Percentiles rank a stretch among this genome's conserved stretches.
These are phyloP conservation scores for Pseudonitzschia pungens DNA, from an alignment of 108 stramenopile species.

Conservation along the genomic window DNA sequence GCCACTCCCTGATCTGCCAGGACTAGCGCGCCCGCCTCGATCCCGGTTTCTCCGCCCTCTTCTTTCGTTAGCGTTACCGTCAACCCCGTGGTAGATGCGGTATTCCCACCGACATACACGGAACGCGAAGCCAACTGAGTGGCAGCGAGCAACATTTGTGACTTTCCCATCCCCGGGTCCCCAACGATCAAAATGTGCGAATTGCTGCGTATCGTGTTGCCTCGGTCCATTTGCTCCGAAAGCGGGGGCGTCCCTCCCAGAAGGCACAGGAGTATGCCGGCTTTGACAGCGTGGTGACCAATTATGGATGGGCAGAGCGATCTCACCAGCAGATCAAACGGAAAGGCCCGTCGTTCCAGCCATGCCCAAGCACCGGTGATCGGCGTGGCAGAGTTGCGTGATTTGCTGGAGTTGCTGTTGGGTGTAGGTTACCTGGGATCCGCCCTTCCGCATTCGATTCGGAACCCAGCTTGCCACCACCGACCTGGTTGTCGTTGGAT, in stretches of 20 bases:
- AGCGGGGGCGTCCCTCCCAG: constrained; percentile 89
- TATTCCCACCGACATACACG: constrained; percentile 98
- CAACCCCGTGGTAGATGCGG: constrained; percentile 89
- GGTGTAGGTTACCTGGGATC: constrained; percentile 46
- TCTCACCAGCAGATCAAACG: constrained; percentile 90
- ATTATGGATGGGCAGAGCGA: constrained; percentile 95
- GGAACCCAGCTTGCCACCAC: not conserved
- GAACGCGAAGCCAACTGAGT: constrained; percentile 89
- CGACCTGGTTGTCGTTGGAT: constrained; percentile 15
- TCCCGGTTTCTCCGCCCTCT: constrained; percentile 83
- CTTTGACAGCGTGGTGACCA: constrained; percentile 97
- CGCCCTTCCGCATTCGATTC: constrained; percentile 15
- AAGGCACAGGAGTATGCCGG: constrained; percentile 94
- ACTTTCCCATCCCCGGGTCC: constrained; percentile 91
- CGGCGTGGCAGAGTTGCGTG: constrained; percentile 81
- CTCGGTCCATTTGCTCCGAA: constrained; percentile 25
- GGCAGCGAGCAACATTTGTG: constrained; percentile 92
- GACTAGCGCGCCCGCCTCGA: constrained; percentile 97
- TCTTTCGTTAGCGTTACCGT: constrained; percentile 93
- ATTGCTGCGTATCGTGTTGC: constrained; percentile 69
- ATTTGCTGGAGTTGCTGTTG: constrained; percentile 74
- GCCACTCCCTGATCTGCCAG: constrained; percentile 95
- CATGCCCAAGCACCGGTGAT: constrained; percentile 76
- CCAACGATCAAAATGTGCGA: constrained; percentile 83
- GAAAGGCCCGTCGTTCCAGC: constrained; percentile 79